phyloP scores from a whole-genome alignment of 2,329 filamentous ascomycete genomes.

The Xylariomycetidae sp. region DNA sequence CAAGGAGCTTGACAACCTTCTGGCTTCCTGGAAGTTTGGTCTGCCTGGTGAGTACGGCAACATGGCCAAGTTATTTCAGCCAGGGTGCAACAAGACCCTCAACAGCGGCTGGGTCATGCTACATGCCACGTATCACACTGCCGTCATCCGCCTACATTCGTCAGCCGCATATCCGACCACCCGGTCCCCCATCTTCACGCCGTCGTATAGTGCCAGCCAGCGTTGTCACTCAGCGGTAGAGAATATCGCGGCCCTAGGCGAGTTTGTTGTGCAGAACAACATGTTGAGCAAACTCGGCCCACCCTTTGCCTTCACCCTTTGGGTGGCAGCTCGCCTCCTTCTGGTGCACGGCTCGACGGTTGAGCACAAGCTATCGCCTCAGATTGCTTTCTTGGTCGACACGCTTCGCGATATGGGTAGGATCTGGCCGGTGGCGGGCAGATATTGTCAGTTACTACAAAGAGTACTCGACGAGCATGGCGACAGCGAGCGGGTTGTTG shows the following conservation, averaged over 20 bases:
- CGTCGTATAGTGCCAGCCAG: slow-evolving; percentile 79
- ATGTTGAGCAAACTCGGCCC: slow-evolving; percentile 78
- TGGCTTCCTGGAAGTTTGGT: slow-evolving; percentile 78
- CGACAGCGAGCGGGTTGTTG: slow-evolving; percentile 57
- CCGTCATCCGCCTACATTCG: slow-evolving; percentile 84
- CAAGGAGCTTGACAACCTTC: slow-evolving; percentile 72
- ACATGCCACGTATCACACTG: slow-evolving; percentile 83
- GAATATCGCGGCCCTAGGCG: slow-evolving; percentile 70
- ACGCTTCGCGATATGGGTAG: slow-evolving; percentile 73
- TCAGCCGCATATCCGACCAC: slow-evolving; percentile 90
- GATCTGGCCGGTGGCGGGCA: slow-evolving; percentile 79
- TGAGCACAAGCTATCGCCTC: slow-evolving; percentile 72
- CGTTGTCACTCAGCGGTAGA: slow-evolving; percentile 78
- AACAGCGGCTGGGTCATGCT: slow-evolving; percentile 88
- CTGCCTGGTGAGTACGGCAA: slow-evolving; percentile 80
- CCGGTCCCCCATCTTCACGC: slow-evolving; percentile 80
- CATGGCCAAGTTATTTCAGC: slow-evolving; percentile 70
- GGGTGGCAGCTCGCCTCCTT: slow-evolving; percentile 82
- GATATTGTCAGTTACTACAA: slow-evolving; percentile 74
- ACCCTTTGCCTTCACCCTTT: slow-evolving; percentile 85
- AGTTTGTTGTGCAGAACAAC: slow-evolving; percentile 68
- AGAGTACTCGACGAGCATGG: slow-evolving; percentile 81
- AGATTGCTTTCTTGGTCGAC: slow-evolving; percentile 76
- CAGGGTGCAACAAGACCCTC: slow-evolving; percentile 60
- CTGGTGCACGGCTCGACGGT: slow-evolving; percentile 89